These are phyloP conservation scores for Lenzites betulinus DNA, from an alignment of 768 basidiomycete genomes.

Conservation along the genomic window DNA sequence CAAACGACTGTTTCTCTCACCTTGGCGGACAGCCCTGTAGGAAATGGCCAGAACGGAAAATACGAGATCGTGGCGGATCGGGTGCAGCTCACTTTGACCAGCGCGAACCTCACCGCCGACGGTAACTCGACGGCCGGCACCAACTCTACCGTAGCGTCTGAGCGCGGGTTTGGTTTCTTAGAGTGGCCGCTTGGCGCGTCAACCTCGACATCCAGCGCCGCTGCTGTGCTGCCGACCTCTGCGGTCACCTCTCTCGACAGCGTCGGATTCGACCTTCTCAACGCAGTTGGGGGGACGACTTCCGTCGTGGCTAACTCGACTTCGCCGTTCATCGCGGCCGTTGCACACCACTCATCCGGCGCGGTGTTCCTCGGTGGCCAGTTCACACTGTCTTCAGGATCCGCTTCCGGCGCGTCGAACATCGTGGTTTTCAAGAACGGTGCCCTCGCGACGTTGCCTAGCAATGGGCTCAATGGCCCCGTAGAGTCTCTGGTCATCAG, in stretches of 20 bases:
- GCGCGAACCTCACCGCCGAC: constrained; percentile 47
- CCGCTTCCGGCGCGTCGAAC: constrained; percentile 62
- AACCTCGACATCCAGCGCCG: constrained; percentile 53
- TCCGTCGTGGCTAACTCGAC: constrained; percentile 38
- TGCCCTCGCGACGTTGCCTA: constrained; percentile 51
- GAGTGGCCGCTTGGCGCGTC: constrained; percentile 71
- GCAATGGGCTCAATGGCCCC: constrained; percentile 77
- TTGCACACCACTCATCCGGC: constrained; percentile 68
- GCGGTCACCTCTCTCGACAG: constrained; percentile 69
- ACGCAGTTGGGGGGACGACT: constrained; percentile 53
- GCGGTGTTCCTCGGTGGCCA: constrained; percentile 73
- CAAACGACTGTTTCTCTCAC: constrained; percentile 75
- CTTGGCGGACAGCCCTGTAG: constrained; percentile 64
- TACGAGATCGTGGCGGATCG: constrained; percentile 86
- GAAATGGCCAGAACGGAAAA: constrained; percentile 62
- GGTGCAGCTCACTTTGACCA: constrained; percentile 76
- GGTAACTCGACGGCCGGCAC: constrained; percentile 32
- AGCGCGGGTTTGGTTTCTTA: constrained; percentile 78
- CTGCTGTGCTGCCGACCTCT: constrained; percentile 61
- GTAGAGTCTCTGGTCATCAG: constrained; percentile 69
- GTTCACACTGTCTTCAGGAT: constrained; percentile 62
- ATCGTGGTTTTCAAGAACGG: constrained; percentile 71
- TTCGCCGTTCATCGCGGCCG: constrained; percentile 48
- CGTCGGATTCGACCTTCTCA: constrained; percentile 62
- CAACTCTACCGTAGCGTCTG: constrained; percentile 36